Percentiles rank a stretch among this genome's conserved stretches.
Conservation (phyloP, 23 red algal genomes). For the Pyropia haitanensis region DNA sequence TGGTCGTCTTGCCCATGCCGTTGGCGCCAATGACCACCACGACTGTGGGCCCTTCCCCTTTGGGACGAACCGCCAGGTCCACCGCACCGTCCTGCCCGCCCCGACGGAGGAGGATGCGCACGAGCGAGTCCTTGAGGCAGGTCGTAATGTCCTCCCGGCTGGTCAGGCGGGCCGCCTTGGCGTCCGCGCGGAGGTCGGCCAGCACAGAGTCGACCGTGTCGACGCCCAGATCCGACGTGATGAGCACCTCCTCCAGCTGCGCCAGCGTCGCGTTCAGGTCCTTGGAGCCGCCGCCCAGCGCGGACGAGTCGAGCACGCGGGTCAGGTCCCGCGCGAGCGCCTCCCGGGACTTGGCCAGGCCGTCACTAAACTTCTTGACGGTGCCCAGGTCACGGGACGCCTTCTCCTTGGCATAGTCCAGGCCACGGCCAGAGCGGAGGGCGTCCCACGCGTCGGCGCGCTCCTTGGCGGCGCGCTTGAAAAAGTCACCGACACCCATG, state of each 20-base stretch:
- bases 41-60: conserved; percentile 51
- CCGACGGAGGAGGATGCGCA: conserved; percentile 24
- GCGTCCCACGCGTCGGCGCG: conserved; percentile 48
- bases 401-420: conserved; percentile 71
- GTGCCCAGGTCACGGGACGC: conserved; percentile 52
- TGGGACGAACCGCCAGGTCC: conserved; percentile 9
- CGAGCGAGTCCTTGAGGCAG: conserved; percentile 37
- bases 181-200: conserved; percentile 51
- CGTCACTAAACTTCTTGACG: conserved; percentile 67
- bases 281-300: conserved; percentile 22
- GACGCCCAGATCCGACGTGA: conserved; percentile 78
- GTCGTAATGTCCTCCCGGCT: conserved; percentile 52
- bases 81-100: conserved; percentile 4
- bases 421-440: conserved; percentile 30
- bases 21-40: conserved; percentile 83
- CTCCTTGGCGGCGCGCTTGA: conserved; percentile 36
- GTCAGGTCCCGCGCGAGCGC: conserved; percentile 68
- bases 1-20: conserved; percentile 94
- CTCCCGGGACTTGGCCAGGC: conserved; percentile 71
- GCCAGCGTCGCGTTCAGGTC: conserved; percentile 56
- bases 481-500: conserved; percentile 36
- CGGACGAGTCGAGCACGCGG: conserved; percentile 17
- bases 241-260: conserved; percentile 75
- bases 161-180: conserved; percentile 22
- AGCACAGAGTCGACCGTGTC: conserved; percentile 70